Evolutionary conservation across 2,329 filamentous ascomycete genomes (phyloP).

Genomic region (Chrysoporthe puriensis): DNA sequence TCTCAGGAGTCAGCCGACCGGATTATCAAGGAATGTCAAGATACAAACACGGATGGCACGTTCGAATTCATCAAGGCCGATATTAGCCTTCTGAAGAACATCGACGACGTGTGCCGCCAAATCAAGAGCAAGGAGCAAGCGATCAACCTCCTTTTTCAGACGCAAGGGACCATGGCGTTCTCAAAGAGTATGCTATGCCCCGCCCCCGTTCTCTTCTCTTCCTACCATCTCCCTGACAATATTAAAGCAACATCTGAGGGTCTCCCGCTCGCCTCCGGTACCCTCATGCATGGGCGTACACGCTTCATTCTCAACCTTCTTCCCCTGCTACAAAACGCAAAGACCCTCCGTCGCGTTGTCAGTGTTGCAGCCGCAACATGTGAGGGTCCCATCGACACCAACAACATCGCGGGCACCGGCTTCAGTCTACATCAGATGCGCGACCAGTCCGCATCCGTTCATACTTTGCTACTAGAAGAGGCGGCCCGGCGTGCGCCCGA

Average conservation of each 20-base stretch:
- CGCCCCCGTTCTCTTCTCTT: neutral
- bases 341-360: constrained; percentile 33
- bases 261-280: constrained; percentile 3
- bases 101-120: constrained; percentile 51
- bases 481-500: constrained; percentile 27
- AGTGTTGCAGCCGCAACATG: constrained; percentile 21
- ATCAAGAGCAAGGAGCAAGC: constrained; percentile 48
- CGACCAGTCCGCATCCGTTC: constrained; percentile 27
- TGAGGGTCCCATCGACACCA: constrained; percentile 16
- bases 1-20: constrained; percentile 39
- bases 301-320: constrained; percentile 44
- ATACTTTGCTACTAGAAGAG: constrained; percentile 28
- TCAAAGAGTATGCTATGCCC: neutral
- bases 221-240: neutral
- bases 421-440: constrained; percentile 25
- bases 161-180: constrained; percentile 41
- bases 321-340: constrained; percentile 37
- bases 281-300: constrained; percentile 41
- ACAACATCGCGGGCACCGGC: constrained; percentile 24
- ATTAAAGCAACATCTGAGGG: constrained; percentile 16
- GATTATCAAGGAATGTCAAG: constrained; percentile 44
- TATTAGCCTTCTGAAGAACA: constrained; percentile 52
- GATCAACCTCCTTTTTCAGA: constrained; percentile 53
- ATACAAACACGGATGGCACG: constrained; percentile 44
- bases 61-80: constrained; percentile 55